A percentile compares a stretch with the other conserved stretches of the same genome.
Conservation (phyloP, 345 rosid species). For the Eucalyptus tenuipes region DNA sequence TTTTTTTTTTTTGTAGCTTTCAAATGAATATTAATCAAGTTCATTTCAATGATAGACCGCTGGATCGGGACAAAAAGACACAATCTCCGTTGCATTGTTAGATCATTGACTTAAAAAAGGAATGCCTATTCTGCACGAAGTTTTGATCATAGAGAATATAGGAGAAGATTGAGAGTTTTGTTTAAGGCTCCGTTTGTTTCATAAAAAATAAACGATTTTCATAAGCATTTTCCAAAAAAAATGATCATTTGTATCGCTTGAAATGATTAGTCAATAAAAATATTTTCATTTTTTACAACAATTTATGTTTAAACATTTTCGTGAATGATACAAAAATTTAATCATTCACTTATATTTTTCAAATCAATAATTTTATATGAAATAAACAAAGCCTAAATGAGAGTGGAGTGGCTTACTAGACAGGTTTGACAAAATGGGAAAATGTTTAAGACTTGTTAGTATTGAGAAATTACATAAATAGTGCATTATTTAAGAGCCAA, state of each 20-base stretch:
- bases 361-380: background rate
- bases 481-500: background rate
- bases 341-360: background rate
- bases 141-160: background rate
- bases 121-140: background rate
- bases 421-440: background rate
- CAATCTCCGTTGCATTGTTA: background rate
- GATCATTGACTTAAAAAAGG: background rate
- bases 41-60: background rate
- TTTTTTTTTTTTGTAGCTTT: background rate
- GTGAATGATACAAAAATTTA: background rate
- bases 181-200: background rate
- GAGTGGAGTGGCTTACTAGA: background rate
- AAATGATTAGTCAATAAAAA: background rate
- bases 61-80: background rate
- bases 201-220: background rate
- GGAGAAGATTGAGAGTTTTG: background rate
- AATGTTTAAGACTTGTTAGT: background rate
- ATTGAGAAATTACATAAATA: no score
- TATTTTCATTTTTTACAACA: background rate
- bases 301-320: no score
- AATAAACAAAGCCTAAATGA: background rate
- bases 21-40: background rate
- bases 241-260: background rate
- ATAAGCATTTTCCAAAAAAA: background rate